Evolutionary conservation across 2,329 filamentous ascomycete species (phyloP), one percentile per base, ranked within the genome.

Genomic region (Alternaria ventricosa): DNA sequence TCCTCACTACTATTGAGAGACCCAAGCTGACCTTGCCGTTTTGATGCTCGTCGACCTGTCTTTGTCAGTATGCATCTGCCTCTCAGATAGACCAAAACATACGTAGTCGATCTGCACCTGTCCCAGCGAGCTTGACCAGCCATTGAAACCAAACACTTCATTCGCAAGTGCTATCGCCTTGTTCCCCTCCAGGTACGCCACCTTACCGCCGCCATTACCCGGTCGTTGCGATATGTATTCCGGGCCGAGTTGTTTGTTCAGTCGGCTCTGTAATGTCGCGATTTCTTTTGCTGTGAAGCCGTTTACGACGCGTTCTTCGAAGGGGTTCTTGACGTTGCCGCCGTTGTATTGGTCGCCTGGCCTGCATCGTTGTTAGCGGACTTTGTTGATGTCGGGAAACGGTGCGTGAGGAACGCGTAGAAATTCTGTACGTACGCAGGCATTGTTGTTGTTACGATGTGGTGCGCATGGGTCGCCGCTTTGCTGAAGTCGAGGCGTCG

Each of bases 121-220:
- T 76, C 95, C 92, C 63, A 99, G 96, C n/a, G 92, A 91, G 60
- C 93, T 97, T 10, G 93, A 97, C 96, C 96, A 99, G 73, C 94
- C 94, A 81, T 97, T 97, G 84, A 97, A 97, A 10, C 94, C 94
- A 82, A 97, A 97, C 1, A 97, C 90, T 78, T 97, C 93, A 75
- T 97, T 97, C 57, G 94, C 94, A 56, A 97, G 90, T 61, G 92
- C 92, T 78, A 99, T 99, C 76, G 92, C 94, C 83, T 99, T 99
- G 77, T 98, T 95, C 1, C 94, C 94, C n/a, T 94, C 89, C 55
- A 99, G 86, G 81, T 99, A 99, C 78, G 97, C 93, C 18, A 99
- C 92, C 77, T 92, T 95, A 68, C 90, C 88, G 54, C 94, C 94
- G 10, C 90, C 91, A 12, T 94, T 91, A 3, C 96, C 96, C 13